Conservation (phyloP, 768 basidiomycete genomes). For the Phanerochaete sordida region DNA sequence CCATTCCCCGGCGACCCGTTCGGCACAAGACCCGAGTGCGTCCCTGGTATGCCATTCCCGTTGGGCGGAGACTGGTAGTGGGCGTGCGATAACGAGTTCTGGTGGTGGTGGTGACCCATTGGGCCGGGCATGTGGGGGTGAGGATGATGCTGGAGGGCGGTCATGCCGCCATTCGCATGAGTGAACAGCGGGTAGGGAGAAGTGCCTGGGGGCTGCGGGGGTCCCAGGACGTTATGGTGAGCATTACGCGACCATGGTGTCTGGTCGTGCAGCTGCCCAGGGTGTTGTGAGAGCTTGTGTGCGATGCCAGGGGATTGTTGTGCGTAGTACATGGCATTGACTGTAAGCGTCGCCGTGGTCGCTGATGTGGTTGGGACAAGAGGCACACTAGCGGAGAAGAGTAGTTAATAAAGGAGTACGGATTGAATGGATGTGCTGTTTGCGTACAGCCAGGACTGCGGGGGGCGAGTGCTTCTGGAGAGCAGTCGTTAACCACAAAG, state of each 20-base stretch:
- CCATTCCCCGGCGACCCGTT: conserved; percentile 50
- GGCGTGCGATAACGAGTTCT: conserved; percentile 70
- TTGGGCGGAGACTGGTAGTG: conserved; percentile 78
- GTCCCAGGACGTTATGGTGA: conserved; percentile 54
- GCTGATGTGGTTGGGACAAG: neutral
- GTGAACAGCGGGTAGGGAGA: conserved; percentile 76
- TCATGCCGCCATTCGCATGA: conserved; percentile 54
- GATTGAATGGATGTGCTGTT: neutral
- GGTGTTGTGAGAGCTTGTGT: conserved; percentile 69
- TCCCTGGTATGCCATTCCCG: conserved; percentile 39
- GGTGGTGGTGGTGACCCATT: conserved; percentile 65
- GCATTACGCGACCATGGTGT: conserved; percentile 61
- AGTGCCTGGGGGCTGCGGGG: conserved; percentile 60
- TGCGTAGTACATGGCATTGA: conserved; percentile 74
- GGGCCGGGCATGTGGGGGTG: conserved; percentile 49
- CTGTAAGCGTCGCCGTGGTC: neutral
- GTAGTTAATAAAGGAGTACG: neutral
- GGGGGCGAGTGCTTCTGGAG: neutral
- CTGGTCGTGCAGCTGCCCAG: conserved; percentile 46
- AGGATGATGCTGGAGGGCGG: conserved; percentile 57
- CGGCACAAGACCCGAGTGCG: conserved; percentile 32
- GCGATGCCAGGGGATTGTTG: conserved; percentile 80
- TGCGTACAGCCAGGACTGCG: neutral
- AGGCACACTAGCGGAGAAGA: neutral
- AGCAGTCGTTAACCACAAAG: conserved; percentile 5